These are phyloP conservation scores for Akanthomyces dipterigenus DNA, from an alignment of 2,329 filamentous ascomycete species.

Conservation along the genomic window DNA sequence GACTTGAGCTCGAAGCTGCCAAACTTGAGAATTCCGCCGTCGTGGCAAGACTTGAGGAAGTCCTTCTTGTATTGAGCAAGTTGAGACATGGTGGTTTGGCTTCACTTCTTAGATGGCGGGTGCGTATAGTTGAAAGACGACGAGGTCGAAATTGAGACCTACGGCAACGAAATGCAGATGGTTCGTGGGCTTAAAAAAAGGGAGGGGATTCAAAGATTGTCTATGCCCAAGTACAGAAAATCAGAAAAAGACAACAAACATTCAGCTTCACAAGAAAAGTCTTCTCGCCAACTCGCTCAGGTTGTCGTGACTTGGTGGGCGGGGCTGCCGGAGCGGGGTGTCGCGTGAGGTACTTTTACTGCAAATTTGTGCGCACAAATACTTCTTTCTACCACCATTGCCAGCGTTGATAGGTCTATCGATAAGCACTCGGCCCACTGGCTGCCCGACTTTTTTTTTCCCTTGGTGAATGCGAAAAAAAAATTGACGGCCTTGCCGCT, in stretches of 20 bases:
- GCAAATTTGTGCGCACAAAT: neutral
- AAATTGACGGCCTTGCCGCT: conserved; percentile 23
- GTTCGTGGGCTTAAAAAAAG: neutral
- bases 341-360: neutral
- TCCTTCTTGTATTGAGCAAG: conserved; percentile 62
- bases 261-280: neutral
- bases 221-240: neutral
- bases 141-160: neutral
- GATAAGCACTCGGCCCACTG: conserved; percentile 18
- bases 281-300: neutral
- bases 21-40: conserved; percentile 67
- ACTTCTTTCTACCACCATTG: neutral
- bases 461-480: conserved; percentile 22
- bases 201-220: neutral
- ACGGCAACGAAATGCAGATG: neutral
- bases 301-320: conserved; percentile 1
- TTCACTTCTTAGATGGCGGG: neutral
- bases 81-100: conserved; percentile 26
- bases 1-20: conserved; percentile 88
- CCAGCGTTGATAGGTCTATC: conserved; percentile 16
- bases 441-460: conserved; percentile 6
- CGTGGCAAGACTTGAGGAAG: conserved; percentile 64
- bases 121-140: neutral
- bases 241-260: neutral
- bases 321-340: conserved; percentile 4